Evolutionary conservation across 73 alveolate species (phyloP), one percentile per base, ranked within the genome.

Genomic region (Effrenium voratum): DNA sequence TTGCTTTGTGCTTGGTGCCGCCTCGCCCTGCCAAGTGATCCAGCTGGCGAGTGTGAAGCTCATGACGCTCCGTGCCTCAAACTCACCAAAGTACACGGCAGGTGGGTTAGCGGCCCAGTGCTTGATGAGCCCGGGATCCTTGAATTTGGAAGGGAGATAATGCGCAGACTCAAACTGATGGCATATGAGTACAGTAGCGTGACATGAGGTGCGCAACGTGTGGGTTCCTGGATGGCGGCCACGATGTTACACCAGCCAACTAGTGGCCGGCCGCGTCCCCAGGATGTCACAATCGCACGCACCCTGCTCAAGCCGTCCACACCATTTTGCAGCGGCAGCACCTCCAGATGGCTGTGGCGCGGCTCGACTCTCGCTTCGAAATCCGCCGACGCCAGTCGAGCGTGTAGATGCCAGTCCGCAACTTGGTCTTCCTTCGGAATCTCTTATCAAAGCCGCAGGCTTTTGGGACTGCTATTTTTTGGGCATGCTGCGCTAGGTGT

Each of bases 191-290:
- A n/a, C n/a, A n/a, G n/a, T n/a, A n/a, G n/a, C n/a, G n/a, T n/a
- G n/a, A n/a, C n/a, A n/a, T n/a, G n/a, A n/a, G n/a, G n/a, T n/a
- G n/a, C n/a, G n/a, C n/a, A n/a, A n/a, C n/a, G n/a, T n/a, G n/a
- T n/a, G n/a, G n/a, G 0, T 15, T 43, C 95, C 95, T 87, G 95
- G 70, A 87, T 87, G 95, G 95, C 95, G 0, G 95, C 95, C 55
- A 87, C 95, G 70, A 87, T 87, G 95, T 87, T 87, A 70, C 95
- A 87, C 95, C 95, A 87, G 47, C 95, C 95, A 44, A 87, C 95
- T 50, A 87, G 46, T 0, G 95, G 85, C 36, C 52, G 95, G 85
- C 95, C 95, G 50, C 44, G 59, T 26, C 79, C 79, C 95, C 95
- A 87, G 30, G 85, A 43, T 6, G 59, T 63, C 30, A 87, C 95